A percentile compares a stretch with the other conserved stretches of the same genome.
Evolutionary conservation across 768 basidiomycete genomes (phyloP).

Genomic region (Lactarius indigo): DNA sequence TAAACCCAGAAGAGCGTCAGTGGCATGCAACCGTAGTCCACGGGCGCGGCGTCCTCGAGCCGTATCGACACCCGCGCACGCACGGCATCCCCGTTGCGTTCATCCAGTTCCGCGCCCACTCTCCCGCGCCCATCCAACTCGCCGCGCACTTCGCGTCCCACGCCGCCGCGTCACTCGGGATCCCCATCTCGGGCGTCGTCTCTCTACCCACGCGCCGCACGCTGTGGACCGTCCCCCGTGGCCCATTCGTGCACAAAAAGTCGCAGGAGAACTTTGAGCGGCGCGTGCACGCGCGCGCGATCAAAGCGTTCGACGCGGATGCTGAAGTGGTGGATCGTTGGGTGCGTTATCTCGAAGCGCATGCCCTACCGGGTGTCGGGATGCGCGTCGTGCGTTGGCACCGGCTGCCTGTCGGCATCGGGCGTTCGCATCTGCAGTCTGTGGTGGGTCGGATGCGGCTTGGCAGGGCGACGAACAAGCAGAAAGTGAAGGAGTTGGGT

Average conservation of each 20-base stretch:
- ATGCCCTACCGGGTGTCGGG: conserved; percentile 83
- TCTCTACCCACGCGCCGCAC: conserved; percentile 70
- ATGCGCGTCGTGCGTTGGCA: conserved; percentile 81
- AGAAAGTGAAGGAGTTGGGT: conserved; percentile 37
- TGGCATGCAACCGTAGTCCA: conserved; percentile 55
- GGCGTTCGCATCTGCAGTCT: conserved; percentile 37
- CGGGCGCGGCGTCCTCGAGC: conserved; percentile 54
- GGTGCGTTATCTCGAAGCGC: conserved; percentile 71
- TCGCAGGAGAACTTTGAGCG: conserved; percentile 93
- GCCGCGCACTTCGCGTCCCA: conserved; percentile 83
- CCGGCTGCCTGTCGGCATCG: conserved; percentile 52
- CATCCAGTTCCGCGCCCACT: conserved; percentile 81
- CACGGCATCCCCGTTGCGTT: conserved; percentile 74
- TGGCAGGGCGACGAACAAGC: conserved; percentile 30
- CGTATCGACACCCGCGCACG: conserved; percentile 55
- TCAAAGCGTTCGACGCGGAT: conserved; percentile 91
- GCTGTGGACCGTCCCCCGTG: conserved; percentile 81
- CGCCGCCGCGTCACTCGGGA: conserved; percentile 79
- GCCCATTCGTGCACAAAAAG: conserved; percentile 92
- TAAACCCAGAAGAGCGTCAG: conserved; percentile 34
- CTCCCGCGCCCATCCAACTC: conserved; percentile 61
- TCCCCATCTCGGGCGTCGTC: conserved; percentile 65
- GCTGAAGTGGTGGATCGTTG: conserved; percentile 73
- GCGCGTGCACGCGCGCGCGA: conserved; percentile 72
- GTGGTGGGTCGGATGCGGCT: conserved; percentile 36